Percentiles rank a stretch among this genome's conserved stretches.
These are phyloP conservation scores for Zygotorulaspora sp. DNA, from an alignment of 805 yeast genomes.

Conservation along the genomic window DNA sequence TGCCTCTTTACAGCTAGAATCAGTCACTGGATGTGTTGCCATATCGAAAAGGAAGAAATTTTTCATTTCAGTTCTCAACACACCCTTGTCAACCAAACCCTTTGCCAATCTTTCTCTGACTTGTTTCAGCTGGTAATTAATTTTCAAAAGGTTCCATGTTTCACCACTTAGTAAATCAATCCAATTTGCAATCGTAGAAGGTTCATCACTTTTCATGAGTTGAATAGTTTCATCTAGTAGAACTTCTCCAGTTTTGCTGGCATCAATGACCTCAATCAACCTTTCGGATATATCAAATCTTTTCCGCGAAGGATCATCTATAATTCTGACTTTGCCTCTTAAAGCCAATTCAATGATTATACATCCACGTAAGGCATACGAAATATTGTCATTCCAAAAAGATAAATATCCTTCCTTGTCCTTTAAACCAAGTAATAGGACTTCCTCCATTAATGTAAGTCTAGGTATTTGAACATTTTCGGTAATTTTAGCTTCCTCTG, in stretches of 20 bases:
- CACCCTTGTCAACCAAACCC: slow-evolving; percentile 95
- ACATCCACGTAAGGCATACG: slow-evolving; percentile 93
- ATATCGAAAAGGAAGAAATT: slow-evolving; percentile 92
- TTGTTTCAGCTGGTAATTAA: slow-evolving; percentile 92
- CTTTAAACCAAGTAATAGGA: slow-evolving; percentile 83
- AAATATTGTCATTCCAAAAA: slow-evolving; percentile 97
- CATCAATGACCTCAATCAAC: slow-evolving; percentile 79
- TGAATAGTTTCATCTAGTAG: slow-evolving; percentile 89
- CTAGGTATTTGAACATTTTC: slow-evolving; percentile 51
- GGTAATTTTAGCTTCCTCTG: slow-evolving; percentile 45
- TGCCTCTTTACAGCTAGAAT: slow-evolving; percentile 76
- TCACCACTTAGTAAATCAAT: slow-evolving; percentile 91
- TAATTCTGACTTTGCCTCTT: slow-evolving; percentile 81
- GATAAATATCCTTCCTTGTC: slow-evolving; percentile 95
- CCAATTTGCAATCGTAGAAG: slow-evolving; percentile 82
- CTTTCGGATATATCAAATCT: slow-evolving; percentile 86
- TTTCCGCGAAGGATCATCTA: slow-evolving; percentile 88
- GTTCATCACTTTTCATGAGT: slow-evolving; percentile 80
- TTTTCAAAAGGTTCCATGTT: slow-evolving; percentile 95
- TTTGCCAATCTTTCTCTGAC: slow-evolving; percentile 95
- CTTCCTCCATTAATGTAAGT: slow-evolving; percentile 94
- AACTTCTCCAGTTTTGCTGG: slow-evolving; percentile 88
- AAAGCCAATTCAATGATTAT: slow-evolving; percentile 88
- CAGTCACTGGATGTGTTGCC: slow-evolving; percentile 98
- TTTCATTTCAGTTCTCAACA: slow-evolving; percentile 90